A percentile compares a stretch with the other conserved stretches of the same genome.
These are phyloP conservation scores for Diaporthe vexans DNA, from an alignment of 2,329 filamentous ascomycete genomes.

Conservation along the genomic window DNA sequence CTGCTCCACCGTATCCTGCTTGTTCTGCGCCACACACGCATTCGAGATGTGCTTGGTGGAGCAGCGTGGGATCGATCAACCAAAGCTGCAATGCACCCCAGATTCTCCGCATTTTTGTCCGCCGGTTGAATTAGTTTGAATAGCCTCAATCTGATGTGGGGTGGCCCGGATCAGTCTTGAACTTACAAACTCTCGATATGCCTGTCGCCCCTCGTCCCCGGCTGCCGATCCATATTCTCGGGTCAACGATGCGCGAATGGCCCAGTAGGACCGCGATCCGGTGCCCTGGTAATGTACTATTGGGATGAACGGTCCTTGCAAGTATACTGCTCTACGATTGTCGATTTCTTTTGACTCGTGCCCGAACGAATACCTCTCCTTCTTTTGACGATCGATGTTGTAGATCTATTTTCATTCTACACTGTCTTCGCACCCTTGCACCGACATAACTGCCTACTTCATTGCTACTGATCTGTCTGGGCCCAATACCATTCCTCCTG, in stretches of 20 bases:
- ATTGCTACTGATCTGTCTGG: background rate
- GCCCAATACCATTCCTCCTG: background rate
- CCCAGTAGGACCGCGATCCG: background rate
- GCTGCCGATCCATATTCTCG: constrained; percentile 29
- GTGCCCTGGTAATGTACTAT: background rate
- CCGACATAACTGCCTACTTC: background rate
- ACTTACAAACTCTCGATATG: constrained; percentile 8
- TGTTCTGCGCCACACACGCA: background rate
- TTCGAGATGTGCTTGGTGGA: constrained; percentile 7
- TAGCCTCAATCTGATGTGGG: constrained; percentile 34
- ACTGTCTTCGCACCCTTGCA: too few species aligned
- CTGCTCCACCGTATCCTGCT: background rate
- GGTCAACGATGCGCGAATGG: constrained; percentile 38
- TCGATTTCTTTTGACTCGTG: background rate
- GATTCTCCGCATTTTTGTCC: constrained; percentile 40
- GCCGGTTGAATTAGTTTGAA: constrained; percentile 34
- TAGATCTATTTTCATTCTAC: background rate
- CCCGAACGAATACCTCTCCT: background rate
- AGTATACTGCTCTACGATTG: background rate
- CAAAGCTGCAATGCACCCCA: constrained; percentile 31
- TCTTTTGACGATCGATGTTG: background rate
- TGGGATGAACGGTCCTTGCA: background rate
- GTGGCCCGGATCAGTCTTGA: background rate
- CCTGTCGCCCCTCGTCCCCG: constrained; percentile 14
- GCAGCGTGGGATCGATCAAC: constrained; percentile 16